Evolutionary conservation across 2,329 filamentous ascomycete genomes (phyloP), one percentile per base, ranked within the genome.

Genomic region (Penicillium sp.): DNA sequence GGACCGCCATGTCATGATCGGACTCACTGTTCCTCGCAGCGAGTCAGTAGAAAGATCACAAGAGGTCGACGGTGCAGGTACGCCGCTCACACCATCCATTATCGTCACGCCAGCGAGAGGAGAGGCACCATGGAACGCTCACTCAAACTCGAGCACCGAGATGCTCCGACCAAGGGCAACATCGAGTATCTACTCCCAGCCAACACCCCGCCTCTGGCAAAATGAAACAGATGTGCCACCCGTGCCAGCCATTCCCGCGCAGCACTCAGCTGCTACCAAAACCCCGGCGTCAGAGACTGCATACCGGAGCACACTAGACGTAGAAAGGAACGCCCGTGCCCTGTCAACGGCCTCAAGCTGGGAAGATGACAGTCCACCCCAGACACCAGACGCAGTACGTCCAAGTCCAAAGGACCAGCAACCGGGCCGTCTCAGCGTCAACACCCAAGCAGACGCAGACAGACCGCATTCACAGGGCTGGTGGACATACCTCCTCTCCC

Each of bases 401-500:
- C 9, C 10, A 70, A 62, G 0, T 4, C 17, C 7, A 69, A 64
- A 15, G 3, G n/a, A 2, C 6, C 32, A 26, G 15, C 28, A 39
- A 40, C 34, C 17, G 2, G 17, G 33, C 34, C 59, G 53, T 22
- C 57, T 63, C 12, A 69, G 63, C 38, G 60, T 70, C 19, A 69
- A 69, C 43, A 68, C 68, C 4, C 57, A 69, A 21, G n/a, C 37
- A 17, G 37, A 47, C 1, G 52, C 61, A 4, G 67, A 61, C 35
- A 63, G 69, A 41, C 73, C 65, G 28, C 61, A 68, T 24, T 76
- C 74, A 0, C 70, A 75, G 49, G 74, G 74, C 17, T 76, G 74
- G 74, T 76, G 74, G 74, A 76, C 69, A 26, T 66, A 70, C 40
- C 61, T 75, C 21, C 65, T 74, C 2, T 74, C 73, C 1, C 74